A percentile compares a stretch with the other conserved stretches of the same genome.
These are phyloP conservation scores for Plasmopara halstedii DNA, from an alignment of 352 stramenopile species.

Conservation along the genomic window DNA sequence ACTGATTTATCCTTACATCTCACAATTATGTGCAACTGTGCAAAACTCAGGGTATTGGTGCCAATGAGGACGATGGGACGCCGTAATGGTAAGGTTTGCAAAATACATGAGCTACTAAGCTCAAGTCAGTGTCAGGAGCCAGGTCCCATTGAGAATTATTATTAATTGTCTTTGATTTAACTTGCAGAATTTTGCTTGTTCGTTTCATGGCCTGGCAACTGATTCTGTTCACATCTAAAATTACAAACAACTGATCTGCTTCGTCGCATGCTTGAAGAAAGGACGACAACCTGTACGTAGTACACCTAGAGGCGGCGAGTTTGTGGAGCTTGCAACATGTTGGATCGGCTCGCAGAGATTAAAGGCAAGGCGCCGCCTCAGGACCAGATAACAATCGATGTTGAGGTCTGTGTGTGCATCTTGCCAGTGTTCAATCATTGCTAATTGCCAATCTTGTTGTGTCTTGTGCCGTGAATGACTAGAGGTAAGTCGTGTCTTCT, in stretches of 20 bases:
- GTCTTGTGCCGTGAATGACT: not conserved
- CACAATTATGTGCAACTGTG: too few relatives aligned
- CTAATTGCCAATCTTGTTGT: not conserved
- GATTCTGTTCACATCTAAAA: not conserved
- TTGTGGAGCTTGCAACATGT: not conserved
- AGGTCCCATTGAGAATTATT: too few relatives aligned
- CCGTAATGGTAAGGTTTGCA: too few relatives aligned
- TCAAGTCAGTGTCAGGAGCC: too few relatives aligned
- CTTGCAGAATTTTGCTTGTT: too few relatives aligned
- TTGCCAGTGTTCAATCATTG: too few relatives aligned
- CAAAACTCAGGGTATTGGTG: too few relatives aligned
- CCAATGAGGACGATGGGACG: too few relatives aligned
- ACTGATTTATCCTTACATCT: too few relatives aligned
- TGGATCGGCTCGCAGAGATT: slow-evolving; percentile 4
- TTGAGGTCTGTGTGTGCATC: slow-evolving; percentile 36
- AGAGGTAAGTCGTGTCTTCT: slow-evolving; percentile 1
- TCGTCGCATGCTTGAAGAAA: slow-evolving; percentile 5
- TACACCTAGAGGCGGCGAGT: not conserved
- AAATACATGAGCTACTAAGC: too few relatives aligned
- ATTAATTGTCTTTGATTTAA: too few relatives aligned
- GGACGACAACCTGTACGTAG: not conserved
- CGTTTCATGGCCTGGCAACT: not conserved
- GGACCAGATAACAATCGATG: slow-evolving; percentile 49
- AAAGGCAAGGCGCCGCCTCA: slow-evolving; percentile 7
- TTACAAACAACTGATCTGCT: not conserved